Base-by-base conservation (phyloP, 1,284 basidiomycete genomes). In the Austropuccinia psidii region DNA sequence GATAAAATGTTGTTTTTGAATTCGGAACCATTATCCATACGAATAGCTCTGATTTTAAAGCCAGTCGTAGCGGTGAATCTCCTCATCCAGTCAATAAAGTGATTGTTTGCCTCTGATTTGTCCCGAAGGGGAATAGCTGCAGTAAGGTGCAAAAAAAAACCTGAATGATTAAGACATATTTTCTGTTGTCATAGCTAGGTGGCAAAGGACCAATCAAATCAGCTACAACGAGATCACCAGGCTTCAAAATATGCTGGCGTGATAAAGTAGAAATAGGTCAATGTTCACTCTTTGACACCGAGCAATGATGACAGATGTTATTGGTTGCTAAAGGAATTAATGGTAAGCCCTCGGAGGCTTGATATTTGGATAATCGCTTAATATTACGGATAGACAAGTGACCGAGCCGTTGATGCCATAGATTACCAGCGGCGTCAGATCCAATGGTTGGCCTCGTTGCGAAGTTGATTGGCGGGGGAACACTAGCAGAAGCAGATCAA, bases 181-280 rank as follows among this genome's bases (percentile, higher is more conserved):
- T 17, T 9, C 43, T 41, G 7, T 39, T n/a, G 21, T 58, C 31
- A 3, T 35, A 4, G 19, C 27, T 35, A 15, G 8, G 2, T 1
- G 43, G 13, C 31, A 64, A 64, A 1, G 61, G 61, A 2, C 61
- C 61, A n/a, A 64, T 45, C 7, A 62, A 27, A 19, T 62, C 61
- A 19, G 37, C 27, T 49, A 45, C 41, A 1, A 62, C 37, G 1
- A 45, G 13, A 35, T 41, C 39, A 1, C 61, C 43, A 3, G 61
- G 43, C 21, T 43, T 33, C 7, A 33, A 11, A 13, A 19, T 31
- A 27, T 47, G 24, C 13, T 33, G 17, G 11, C 43, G 11, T 7
- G 61, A 21, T 2, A 31, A 31, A 3, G 37, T 47, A 1, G 45
- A 5, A 2, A 64, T 45, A 5, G 41, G 39, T 1, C 3, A 2